Evolutionary conservation across 1,139 yeast species (phyloP), one percentile per base, ranked within the genome.

Genomic region (Saccharomyces hybrid): DNA sequence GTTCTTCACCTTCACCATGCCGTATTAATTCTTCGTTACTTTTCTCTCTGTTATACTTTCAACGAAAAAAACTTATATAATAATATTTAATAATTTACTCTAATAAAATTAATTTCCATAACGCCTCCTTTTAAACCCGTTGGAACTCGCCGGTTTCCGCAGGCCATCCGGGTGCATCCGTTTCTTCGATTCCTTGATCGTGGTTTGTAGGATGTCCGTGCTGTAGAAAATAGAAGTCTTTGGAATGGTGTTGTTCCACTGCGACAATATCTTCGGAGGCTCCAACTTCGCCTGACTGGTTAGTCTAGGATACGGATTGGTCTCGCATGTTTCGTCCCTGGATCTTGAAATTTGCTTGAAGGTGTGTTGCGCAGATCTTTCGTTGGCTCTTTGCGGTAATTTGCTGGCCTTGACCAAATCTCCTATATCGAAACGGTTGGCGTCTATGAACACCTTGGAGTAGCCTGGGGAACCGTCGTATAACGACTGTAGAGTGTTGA

Each of bases 401-500:
- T 60, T 57, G 28, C 64, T 58, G 6, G 62, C 50, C 11, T 56
- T 55, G 19, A 67, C 59, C 14, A 62, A 54, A 48, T 67, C 68
- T 3, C 68, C 68, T 14, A 63, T 61, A 50, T 69, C 72, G 19
- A 67, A 58, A 14, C 72, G 55, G 49, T 65, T 61, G 3, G 56
- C 56, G 6, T 60, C 60, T 7, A 58, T 55, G 55, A 69, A 70
- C 5, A 69, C 64, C 34, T 64, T 62, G 32, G 62, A 57, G 58
- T 60, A 67, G 0, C 71, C 72, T 1, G 72, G 72, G 0, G 72
- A 63, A 7, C 65, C 65, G 12, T 55, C 53, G 54, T 68, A 68
- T 47, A 68, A 38, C 27, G 52, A 54, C 14, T 56, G 44, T 47
- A 68, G 52, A 12, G 51, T 52, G 24, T 54, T 50, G n/a, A 49